phyloP scores from a whole-genome alignment of 2,329 filamentous ascomycete genomes.

The Tolypocladium tropicale region DNA sequence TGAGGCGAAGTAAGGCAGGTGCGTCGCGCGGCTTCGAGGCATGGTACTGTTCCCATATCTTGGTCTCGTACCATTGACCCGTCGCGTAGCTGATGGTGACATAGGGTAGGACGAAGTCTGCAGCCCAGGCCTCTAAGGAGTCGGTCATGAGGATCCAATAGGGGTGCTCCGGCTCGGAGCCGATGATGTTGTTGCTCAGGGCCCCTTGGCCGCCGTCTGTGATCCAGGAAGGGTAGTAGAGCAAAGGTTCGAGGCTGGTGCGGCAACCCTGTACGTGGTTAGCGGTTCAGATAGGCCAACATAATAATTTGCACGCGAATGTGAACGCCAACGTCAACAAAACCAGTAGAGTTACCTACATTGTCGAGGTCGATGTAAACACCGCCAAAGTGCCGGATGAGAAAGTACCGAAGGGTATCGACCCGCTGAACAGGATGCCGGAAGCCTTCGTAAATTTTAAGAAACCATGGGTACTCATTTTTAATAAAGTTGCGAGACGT shows the following conservation, averaged over 20 bases:
- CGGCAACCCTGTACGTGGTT: conserved; percentile 21
- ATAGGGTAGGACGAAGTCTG: conserved; percentile 2
- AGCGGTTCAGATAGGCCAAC: background rate
- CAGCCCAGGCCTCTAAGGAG: background rate
- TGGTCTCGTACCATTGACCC: conserved; percentile 5
- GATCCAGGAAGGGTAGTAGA: conserved; percentile 5
- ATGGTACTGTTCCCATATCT: conserved; percentile 4
- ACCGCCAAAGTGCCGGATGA: conserved; percentile 66
- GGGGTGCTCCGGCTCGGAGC: conserved; percentile 5
- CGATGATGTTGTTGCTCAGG: conserved; percentile 5
- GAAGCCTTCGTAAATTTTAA: conserved; percentile 65
- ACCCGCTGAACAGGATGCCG: conserved; percentile 66
- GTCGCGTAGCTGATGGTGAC: conserved; percentile 2
- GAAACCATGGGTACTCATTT: conserved; percentile 66
- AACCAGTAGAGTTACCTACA: background rate
- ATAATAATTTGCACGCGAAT: background rate
- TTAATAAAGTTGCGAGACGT: conserved; percentile 61
- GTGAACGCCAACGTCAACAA: background rate
- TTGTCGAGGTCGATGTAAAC: conserved; percentile 70
- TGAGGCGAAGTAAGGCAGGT: conserved; percentile 2
- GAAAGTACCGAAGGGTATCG: conserved; percentile 71
- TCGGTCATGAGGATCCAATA: conserved; percentile 4
- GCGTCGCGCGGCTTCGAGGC: background rate
- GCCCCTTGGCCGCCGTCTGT: conserved; percentile 3
- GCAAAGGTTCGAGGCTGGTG: conserved; percentile 5